A percentile compares a stretch with the other conserved stretches of the same genome.
These are phyloP conservation scores for Brettanomyces naardenensis DNA, from an alignment of 805 yeast genomes.

Conservation along the genomic window DNA sequence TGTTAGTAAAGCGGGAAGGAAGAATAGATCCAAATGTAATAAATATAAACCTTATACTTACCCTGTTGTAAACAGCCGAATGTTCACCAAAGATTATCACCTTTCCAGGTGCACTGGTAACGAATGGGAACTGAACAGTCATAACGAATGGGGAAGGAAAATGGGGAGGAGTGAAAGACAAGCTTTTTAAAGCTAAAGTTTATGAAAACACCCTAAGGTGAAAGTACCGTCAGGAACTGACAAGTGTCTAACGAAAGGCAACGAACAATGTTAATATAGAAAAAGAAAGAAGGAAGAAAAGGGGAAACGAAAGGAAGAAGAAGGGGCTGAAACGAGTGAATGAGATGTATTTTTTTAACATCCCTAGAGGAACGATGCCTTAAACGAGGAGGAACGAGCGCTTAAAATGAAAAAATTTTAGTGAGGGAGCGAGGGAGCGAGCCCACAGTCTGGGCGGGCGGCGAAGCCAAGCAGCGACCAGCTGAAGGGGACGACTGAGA, in stretches of 20 bases:
- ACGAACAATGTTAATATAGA: too few species aligned
- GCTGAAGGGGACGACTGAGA: too few species aligned
- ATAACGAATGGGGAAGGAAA: slow-evolving; percentile 1
- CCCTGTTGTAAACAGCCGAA: slow-evolving; percentile 83
- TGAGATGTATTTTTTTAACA: too few species aligned
- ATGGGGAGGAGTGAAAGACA: background rate
- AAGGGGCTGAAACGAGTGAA: too few species aligned
- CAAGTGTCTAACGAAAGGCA: too few species aligned
- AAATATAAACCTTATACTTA: slow-evolving; percentile 17
- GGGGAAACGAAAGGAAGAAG: background rate
- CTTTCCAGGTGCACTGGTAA: slow-evolving; percentile 93
- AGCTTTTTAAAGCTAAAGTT: background rate
- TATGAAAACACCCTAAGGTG: background rate
- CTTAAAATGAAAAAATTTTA: too few species aligned
- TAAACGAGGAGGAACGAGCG: too few species aligned
- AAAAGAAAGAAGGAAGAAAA: background rate
- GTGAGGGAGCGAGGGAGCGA: too few species aligned
- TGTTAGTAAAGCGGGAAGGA: background rate
- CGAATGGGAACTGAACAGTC: slow-evolving; percentile 40
- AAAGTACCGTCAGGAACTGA: background rate
- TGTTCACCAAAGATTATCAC: slow-evolving; percentile 96
- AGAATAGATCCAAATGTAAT: background rate
- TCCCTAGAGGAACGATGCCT: too few species aligned
- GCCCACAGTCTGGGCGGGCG: too few species aligned
- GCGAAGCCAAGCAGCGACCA: too few species aligned